Conservation (phyloP, 2,329 filamentous ascomycete species). For the Hypoxylon sp. region DNA sequence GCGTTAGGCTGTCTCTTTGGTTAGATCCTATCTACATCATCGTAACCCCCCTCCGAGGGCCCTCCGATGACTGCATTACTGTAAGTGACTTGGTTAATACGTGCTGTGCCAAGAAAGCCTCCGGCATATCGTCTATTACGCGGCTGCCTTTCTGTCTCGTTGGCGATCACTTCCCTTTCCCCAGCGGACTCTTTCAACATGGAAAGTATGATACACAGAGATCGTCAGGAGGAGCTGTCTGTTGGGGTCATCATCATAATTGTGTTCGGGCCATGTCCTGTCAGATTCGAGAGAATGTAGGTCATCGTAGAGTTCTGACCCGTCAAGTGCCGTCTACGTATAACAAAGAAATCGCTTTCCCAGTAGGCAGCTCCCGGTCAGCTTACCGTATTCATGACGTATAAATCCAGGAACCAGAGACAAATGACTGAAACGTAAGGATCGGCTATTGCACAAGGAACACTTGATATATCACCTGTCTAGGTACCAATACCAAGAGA, state of each 20-base stretch:
- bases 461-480: slow-evolving; percentile 9
- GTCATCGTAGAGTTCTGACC: slow-evolving; percentile 29
- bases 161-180: background rate
- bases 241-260: background rate
- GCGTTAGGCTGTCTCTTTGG: background rate
- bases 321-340: slow-evolving; percentile 12
- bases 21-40: background rate
- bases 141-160: background rate
- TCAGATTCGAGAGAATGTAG: slow-evolving; percentile 5
- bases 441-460: background rate
- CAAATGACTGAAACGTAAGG: background rate
- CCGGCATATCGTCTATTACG: background rate
- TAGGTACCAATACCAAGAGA: background rate
- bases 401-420: slow-evolving; percentile 1
- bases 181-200: background rate
- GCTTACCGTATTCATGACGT: slow-evolving; percentile 21
- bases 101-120: background rate
- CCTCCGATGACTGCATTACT: background rate
- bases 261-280: background rate
- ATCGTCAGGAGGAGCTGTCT: slow-evolving; percentile 9
- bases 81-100: background rate
- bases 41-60: background rate
- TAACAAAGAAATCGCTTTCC: slow-evolving; percentile 13
- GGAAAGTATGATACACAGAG: background rate
- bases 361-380: slow-evolving; percentile 17